Conservation (phyloP, 495 filamentous ascomycete genomes). For the Penicillium longicatenatum region DNA sequence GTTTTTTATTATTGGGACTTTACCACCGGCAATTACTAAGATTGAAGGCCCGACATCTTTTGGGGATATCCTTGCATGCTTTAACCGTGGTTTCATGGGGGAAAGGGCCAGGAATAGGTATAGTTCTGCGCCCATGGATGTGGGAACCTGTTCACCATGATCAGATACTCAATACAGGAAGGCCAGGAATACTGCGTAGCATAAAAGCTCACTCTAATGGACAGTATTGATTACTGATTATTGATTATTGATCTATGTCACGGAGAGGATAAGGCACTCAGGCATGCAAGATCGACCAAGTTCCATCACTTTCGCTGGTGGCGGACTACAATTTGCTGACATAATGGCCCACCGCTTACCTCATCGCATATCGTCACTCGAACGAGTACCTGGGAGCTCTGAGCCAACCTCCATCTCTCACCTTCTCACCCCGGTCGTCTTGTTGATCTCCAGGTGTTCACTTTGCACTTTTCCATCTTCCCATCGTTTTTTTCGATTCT, state of each 20-base stretch:
- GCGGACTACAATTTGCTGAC: constrained; percentile 26
- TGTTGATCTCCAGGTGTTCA: constrained; percentile 11
- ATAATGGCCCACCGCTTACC: constrained; percentile 36
- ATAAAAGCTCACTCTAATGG: too few relatives aligned
- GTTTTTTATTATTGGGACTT: not conserved
- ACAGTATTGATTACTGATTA: not conserved
- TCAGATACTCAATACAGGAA: too few relatives aligned
- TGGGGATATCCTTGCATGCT: not conserved
- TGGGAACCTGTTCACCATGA: not conserved
- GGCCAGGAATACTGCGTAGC: too few relatives aligned
- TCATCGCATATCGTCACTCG: constrained; percentile 47
- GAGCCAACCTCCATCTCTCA: constrained; percentile 23
- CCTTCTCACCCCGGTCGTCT: constrained; percentile 5
- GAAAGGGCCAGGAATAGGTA: not conserved
- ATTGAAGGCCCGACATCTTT: not conserved
- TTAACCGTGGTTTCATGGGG: not conserved
- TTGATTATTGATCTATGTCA: not conserved
- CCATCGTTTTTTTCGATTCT: constrained; percentile 19
- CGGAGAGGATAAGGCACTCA: constrained; percentile 26
- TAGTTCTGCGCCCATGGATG: not conserved
- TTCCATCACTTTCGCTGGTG: constrained; percentile 48
- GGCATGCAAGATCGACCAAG: constrained; percentile 32
- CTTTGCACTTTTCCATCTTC: constrained; percentile 16
- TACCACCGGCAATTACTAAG: not conserved
- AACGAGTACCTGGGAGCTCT: constrained; percentile 44